Base-by-base conservation (phyloP, 257 asterid genomes). In the Ballota nigra region DNA sequence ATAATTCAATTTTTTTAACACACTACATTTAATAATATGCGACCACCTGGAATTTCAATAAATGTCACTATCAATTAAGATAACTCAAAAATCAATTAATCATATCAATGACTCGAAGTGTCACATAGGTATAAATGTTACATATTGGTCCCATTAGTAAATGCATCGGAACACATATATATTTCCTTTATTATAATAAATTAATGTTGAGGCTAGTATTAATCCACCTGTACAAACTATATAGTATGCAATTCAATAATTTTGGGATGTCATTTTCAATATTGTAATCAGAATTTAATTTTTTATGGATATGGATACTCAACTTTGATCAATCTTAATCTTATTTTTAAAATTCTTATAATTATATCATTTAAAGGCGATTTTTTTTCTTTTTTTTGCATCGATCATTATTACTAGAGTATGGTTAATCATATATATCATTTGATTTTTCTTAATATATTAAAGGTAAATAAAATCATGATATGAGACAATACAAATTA, bases 1-100 rank as follows among this genome's bases (percentile, higher is more conserved):
- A n/a, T n/a, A n/a, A n/a, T n/a, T n/a, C n/a, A n/a, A n/a, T n/a
- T n/a, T n/a, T n/a, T n/a, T n/a, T n/a, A n/a, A n/a, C n/a, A n/a
- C n/a, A 26, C 3, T 26, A 26, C 29, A 26, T 26, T 26, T 26
- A 26, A 26, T 31, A 31, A 3, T 31, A 40, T 33, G 36, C 59
- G 38, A 67, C 26, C 59, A 68, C 61, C 79, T 49, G 16, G 57
- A 58, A 49, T 22, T 41, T 38, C 41, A 49, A 38, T 16, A 40
- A 19, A 57, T 64, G 69, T 52, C 68, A 3, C 68, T 3, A 52
- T 72, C 68, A 66, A 43, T 1, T 67, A 63, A 68, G 29, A 61
- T 60, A n/a, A 47, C 18, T 72, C 58, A 34, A 59, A 8, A 60
- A 56, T 4, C 62, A 47, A 47, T 47, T 19, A 58, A 66, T 51